Evolutionary conservation across 2,329 filamentous ascomycete species (phyloP).

Genomic region (Pleurostoma richardsiae): DNA sequence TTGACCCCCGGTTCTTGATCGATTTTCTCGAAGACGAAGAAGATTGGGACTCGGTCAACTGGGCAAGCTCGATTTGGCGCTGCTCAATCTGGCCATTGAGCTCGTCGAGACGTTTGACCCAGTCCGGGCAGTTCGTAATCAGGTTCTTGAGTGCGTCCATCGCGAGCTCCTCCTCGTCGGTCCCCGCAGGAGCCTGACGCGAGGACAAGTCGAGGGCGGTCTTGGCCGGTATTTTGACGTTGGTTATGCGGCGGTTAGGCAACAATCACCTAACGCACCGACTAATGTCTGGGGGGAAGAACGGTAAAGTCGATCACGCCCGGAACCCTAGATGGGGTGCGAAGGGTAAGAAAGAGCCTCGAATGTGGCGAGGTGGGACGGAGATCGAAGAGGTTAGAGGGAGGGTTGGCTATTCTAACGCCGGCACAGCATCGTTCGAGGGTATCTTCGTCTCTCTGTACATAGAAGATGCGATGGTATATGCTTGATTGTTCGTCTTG

Average conservation of each 20-base stretch:
- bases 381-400: too few species aligned
- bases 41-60: slow-evolving; percentile 17
- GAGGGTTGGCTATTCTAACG: too few species aligned
- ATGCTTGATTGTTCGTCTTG: too few species aligned
- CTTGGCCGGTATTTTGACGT: slow-evolving; percentile 1
- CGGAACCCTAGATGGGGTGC: too few species aligned
- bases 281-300: too few species aligned
- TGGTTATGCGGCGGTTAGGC: background rate
- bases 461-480: too few species aligned
- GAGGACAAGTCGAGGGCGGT: background rate
- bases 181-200: background rate
- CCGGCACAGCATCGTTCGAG: too few species aligned
- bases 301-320: too few species aligned
- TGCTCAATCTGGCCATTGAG: slow-evolving; percentile 56
- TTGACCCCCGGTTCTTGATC: slow-evolving; percentile 17
- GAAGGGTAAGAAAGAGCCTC: too few species aligned
- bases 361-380: too few species aligned
- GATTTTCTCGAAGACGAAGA: slow-evolving; percentile 17
- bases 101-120: slow-evolving; percentile 54
- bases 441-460: too few species aligned
- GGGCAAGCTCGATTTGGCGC: slow-evolving; percentile 55
- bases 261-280: background rate
- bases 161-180: slow-evolving; percentile 17
- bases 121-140: slow-evolving; percentile 51
- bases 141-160: slow-evolving; percentile 55